Percentiles rank a stretch among this genome's conserved stretches.
phyloP scores from a whole-genome alignment of 805 yeast genomes.

The Clavispora phyllophila region DNA sequence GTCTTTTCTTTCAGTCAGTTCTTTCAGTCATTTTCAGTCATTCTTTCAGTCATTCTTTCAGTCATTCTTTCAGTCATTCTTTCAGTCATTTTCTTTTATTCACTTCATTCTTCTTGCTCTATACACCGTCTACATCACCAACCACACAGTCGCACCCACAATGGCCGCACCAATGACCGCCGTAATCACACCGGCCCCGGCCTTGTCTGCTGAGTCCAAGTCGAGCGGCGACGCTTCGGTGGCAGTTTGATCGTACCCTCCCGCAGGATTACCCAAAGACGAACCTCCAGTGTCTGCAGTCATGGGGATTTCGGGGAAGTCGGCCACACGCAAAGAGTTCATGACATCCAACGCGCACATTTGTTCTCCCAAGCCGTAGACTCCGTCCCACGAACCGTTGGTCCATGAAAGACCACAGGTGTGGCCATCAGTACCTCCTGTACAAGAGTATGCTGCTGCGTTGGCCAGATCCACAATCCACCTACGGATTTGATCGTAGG shows the following conservation, averaged over 20 bases:
- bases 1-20: too few relatives aligned
- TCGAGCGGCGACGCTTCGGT: conserved; percentile 9
- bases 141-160: conserved; percentile 17
- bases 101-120: not conserved
- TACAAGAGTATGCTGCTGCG: conserved; percentile 17
- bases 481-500: conserved; percentile 41
- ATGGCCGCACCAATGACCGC: conserved; percentile 41
- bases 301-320: conserved; percentile 24
- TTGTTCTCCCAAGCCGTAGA: conserved; percentile 18
- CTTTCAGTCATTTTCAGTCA: too few relatives aligned
- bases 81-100: not conserved
- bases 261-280: conserved; percentile 30
- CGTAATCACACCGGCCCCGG: conserved; percentile 88
- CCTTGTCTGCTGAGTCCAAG: conserved; percentile 30
- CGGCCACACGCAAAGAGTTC: conserved; percentile 17
- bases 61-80: too few relatives aligned
- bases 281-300: conserved; percentile 33
- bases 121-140: conserved; percentile 6
- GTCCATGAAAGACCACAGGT: conserved; percentile 19
- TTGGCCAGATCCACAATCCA: conserved; percentile 38
- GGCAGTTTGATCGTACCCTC: conserved; percentile 20
- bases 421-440: conserved; percentile 18
- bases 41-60: too few relatives aligned
- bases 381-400: conserved; percentile 15
- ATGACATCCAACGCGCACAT: conserved; percentile 19